These are phyloP conservation scores for Zygotorulaspora mrakii DNA, from an alignment of 1,139 yeast genomes.

Conservation along the genomic window DNA sequence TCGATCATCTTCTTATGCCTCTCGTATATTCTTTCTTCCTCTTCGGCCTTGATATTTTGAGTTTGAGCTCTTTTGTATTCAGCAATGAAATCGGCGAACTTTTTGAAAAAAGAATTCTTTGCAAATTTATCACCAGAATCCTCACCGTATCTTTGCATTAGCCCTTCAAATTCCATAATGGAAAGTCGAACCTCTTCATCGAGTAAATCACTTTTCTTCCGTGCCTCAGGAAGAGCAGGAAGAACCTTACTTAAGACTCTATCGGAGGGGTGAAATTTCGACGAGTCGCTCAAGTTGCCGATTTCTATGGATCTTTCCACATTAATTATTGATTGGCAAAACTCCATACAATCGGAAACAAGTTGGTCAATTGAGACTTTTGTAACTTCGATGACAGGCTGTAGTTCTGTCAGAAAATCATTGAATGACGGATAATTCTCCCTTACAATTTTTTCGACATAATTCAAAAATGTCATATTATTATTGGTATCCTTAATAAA, in stretches of 20 bases:
- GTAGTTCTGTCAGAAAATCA: slow-evolving; percentile 55
- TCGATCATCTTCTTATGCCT: slow-evolving; percentile 60
- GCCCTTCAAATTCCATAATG: slow-evolving; percentile 60
- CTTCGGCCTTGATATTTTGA: slow-evolving; percentile 65
- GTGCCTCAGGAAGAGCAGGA: slow-evolving; percentile 65
- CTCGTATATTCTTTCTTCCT: slow-evolving; percentile 64
- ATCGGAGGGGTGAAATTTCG: slow-evolving; percentile 73
- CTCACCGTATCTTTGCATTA: slow-evolving; percentile 76
- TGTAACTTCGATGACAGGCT: slow-evolving; percentile 55
- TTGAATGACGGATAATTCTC: slow-evolving; percentile 64
- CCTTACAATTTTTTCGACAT: slow-evolving; percentile 70
- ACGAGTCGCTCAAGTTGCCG: slow-evolving; percentile 72
- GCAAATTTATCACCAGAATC: slow-evolving; percentile 68
- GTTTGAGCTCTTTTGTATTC: slow-evolving; percentile 64
- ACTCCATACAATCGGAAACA: slow-evolving; percentile 57
- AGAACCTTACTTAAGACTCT: slow-evolving; percentile 57
- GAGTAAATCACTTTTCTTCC: slow-evolving; percentile 60
- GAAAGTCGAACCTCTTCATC: slow-evolving; percentile 61
- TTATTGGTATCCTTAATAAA: slow-evolving; percentile 76
- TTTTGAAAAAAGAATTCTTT: slow-evolving; percentile 61
- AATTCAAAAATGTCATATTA: slow-evolving; percentile 73
- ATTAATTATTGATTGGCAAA: slow-evolving; percentile 54
- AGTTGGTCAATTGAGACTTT: slow-evolving; percentile 68
- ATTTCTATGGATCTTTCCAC: slow-evolving; percentile 69
- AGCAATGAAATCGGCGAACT: slow-evolving; percentile 59